Conservation (phyloP, 2,329 filamentous ascomycete genomes). For the Grosmannia clavigera region DNA sequence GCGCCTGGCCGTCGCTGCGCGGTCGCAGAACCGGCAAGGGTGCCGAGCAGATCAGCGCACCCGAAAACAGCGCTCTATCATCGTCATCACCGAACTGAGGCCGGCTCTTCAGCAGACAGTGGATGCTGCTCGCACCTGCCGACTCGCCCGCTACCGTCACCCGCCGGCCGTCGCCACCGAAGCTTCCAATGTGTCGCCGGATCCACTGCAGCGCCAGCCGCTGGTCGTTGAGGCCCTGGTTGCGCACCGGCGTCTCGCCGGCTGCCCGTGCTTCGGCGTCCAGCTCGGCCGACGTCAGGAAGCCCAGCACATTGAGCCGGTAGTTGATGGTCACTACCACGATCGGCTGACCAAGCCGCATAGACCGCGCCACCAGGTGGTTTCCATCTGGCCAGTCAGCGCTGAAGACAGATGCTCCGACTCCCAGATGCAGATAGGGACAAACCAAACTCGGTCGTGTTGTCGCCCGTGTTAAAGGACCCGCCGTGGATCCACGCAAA, state of each 20-base stretch:
- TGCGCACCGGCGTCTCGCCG: slow-evolving; percentile 21
- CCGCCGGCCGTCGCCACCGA: slow-evolving; percentile 37
- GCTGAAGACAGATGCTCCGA: background rate
- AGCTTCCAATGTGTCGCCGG: slow-evolving; percentile 34
- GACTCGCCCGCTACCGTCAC: slow-evolving; percentile 44
- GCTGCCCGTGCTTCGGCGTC: background rate
- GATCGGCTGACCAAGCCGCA: slow-evolving; percentile 15
- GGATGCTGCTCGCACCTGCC: slow-evolving; percentile 37
- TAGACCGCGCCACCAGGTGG: slow-evolving; percentile 9
- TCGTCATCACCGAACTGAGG: background rate
- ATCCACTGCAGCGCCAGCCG: slow-evolving; percentile 40
- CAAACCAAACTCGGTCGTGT: slow-evolving; percentile 6
- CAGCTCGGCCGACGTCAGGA: slow-evolving; percentile 9
- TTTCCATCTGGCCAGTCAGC: slow-evolving; percentile 2
- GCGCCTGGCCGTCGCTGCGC: background rate
- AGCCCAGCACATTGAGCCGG: slow-evolving; percentile 14
- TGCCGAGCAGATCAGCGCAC: slow-evolving; percentile 16
- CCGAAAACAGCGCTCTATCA: slow-evolving; percentile 25
- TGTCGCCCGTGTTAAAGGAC: slow-evolving; percentile 3
- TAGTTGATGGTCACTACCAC: slow-evolving; percentile 19
- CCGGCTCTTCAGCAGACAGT: slow-evolving; percentile 29
- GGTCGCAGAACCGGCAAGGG: background rate
- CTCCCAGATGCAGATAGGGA: too few species aligned
- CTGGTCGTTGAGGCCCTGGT: slow-evolving; percentile 42
- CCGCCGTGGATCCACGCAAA: slow-evolving; percentile 11